Evolutionary conservation across 257 asterid genomes (phyloP), one percentile per base, ranked within the genome.

Genomic region (Jaltomata sinuosa): DNA sequence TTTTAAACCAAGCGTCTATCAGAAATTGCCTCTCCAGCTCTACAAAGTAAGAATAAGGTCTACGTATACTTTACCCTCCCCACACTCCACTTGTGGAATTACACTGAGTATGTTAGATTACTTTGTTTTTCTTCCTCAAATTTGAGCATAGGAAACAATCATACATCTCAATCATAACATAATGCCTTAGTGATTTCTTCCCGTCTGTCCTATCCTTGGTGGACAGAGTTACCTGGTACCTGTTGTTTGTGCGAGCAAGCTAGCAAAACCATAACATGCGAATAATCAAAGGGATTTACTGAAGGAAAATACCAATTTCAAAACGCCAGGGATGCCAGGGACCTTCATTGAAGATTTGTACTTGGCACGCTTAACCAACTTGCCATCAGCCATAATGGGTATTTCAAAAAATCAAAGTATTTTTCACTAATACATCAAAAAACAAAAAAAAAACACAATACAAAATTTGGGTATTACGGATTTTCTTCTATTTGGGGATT

Each of bases 241-340:
- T n/a, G n/a, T n/a, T n/a, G n/a, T n/a, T n/a, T n/a, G n/a, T n/a
- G n/a, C n/a, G n/a, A n/a, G n/a, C n/a, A n/a, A n/a, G n/a, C n/a
- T n/a, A n/a, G n/a, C n/a, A n/a, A n/a, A n/a, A n/a, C n/a, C n/a
- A 32, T 71, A 61, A 8, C 80, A 53, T 72, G 88, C 65, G 85
- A 74, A 64, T 57, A 16, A 18, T 68, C 80, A 55, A 54, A 25
- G 12, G 61, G 68, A 12, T 10, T 62, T 50, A 12, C 32, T 5
- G 1, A 47, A 59, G n/a, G 50, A 84, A 61, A 59, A 34, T 93
- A 96, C 99, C 99, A 96, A 50, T 83, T 88, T 89, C 87, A 94
- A 88, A 85, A 91, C 88, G 65, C 99, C 99, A 84, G 97, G 87
- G 68, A 90, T 90, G 45, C 99, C 98, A 16, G 93, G 91, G 77